Base-by-base conservation (phyloP, 108 stramenopile genomes). In the Cyclotella kingstonii region DNA sequence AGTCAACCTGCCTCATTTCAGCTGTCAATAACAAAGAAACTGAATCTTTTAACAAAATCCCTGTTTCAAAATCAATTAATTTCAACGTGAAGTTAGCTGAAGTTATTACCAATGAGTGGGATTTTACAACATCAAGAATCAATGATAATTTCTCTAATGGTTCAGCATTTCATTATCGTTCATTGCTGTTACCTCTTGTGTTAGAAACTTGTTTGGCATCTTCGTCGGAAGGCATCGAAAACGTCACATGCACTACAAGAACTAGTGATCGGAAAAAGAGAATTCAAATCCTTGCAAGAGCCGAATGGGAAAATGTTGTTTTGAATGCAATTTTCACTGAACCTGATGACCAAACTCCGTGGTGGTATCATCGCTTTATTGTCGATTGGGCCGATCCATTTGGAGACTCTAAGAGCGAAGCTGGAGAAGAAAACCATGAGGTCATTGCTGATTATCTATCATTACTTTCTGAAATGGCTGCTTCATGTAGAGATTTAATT, bases 121-220 rank as follows among this genome's bases (percentile, higher is more conserved):
- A 91, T n/a, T 99, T 94, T 71, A 91, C 95, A 42, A 79, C 68
- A 0, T 66, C 71, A 17, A 91, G 90, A 57, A 96, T 99, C 49
- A 50, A 83, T 44, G 65, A 91, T 45, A 98, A 97, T 60, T 98
- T 97, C 66, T 95, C 94, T 51, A 99, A 99, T 73, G 96, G 95
- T 73, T 95, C 94, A 10, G 97, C 98, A 7, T 98, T 95, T 79
- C 96, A 97, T 66, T 95, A 96, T 68, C 85, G 97, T 26, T 88
- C 84, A 50, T 86, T 94, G 48, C 56, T 95, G 0, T 71, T 95
- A 28, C 77, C 84, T 4, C 33, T 84, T 31, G 39, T 74, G 14
- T 44, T 84, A 31, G 54, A 62, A 27, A 49, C 53, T 9, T 42
- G 47, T 21, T 57, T 65, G 54, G 21, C 48, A 9, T 30, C 43